Percentiles rank a stretch among this genome's conserved stretches.
These are phyloP conservation scores for Haplographium delicatum DNA, from an alignment of 495 filamentous ascomycete species.

Conservation along the genomic window DNA sequence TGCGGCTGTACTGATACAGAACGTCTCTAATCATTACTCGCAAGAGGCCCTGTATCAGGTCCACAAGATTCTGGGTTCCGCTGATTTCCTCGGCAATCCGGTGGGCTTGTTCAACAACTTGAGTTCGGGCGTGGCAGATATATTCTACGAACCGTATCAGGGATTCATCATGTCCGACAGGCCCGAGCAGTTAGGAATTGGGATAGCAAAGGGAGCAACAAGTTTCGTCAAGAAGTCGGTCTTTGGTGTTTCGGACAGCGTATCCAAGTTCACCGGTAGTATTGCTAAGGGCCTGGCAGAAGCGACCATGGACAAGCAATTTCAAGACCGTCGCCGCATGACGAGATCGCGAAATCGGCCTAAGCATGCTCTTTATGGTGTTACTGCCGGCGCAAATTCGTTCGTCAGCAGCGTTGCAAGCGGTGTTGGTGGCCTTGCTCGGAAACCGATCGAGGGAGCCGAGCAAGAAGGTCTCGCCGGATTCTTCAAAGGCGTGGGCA, in stretches of 20 bases:
- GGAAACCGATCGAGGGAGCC: conserved; percentile 90
- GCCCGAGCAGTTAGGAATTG: conserved; percentile 88
- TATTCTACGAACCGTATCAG: conserved; percentile 99
- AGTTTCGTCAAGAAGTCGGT: conserved; percentile 98
- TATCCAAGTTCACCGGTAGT: conserved; percentile 93
- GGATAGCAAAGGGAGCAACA: conserved; percentile 92
- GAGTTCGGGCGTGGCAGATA: conserved; percentile 91
- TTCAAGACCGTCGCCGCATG: conserved; percentile 92
- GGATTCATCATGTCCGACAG: conserved; percentile 93
- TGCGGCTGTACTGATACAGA: conserved; percentile 71
- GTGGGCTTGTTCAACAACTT: conserved; percentile 98
- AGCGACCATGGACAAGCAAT: conserved; percentile 96
- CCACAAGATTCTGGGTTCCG: conserved; percentile 92
- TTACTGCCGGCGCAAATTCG: conserved; percentile 91
- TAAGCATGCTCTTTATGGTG: conserved; percentile 94
- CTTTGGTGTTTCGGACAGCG: conserved; percentile 91
- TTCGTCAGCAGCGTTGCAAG: conserved; percentile 88
- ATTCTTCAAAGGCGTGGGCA: conserved; percentile 96
- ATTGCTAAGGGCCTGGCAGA: conserved; percentile 93
- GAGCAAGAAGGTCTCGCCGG: conserved; percentile 91
- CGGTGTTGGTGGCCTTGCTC: conserved; percentile 86
- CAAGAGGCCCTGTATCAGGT: conserved; percentile 94
- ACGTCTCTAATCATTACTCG: conserved; percentile 88
- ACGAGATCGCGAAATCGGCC: conserved; percentile 88
- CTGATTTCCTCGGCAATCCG: conserved; percentile 97